Conservation (phyloP, 1,139 yeast genomes). For the Yamadazyma diddensiae region DNA sequence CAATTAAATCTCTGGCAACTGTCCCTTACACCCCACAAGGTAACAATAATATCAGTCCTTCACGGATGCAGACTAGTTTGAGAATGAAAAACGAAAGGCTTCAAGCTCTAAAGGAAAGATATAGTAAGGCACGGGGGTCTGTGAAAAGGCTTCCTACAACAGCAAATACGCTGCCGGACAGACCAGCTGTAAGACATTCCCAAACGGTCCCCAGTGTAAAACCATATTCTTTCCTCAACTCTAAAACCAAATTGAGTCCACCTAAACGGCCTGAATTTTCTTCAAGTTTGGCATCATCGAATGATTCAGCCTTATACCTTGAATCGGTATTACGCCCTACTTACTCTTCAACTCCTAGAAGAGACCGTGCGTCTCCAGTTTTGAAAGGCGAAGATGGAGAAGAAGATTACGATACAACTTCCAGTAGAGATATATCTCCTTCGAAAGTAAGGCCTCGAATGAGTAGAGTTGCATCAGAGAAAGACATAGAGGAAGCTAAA, state of each 20-base stretch:
- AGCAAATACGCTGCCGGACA: not conserved
- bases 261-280: slow-evolving; percentile 34
- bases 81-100: slow-evolving; percentile 33
- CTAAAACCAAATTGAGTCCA: slow-evolving; percentile 17
- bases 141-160: not conserved
- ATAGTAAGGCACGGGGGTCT: slow-evolving; percentile 21
- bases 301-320: slow-evolving; percentile 9
- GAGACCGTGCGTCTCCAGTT: not conserved
- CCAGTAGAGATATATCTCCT: too few species aligned
- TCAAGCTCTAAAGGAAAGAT: slow-evolving; percentile 34
- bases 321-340: too few species aligned
- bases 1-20: slow-evolving; percentile 24
- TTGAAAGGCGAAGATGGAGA: not conserved
- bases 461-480: slow-evolving; percentile 8
- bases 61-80: slow-evolving; percentile 38
- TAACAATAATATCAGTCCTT: slow-evolving; percentile 31
- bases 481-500: slow-evolving; percentile 37
- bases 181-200: not conserved
- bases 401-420: too few species aligned
- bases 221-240: slow-evolving; percentile 6
- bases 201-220: slow-evolving; percentile 2
- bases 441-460: too few species aligned
- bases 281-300: slow-evolving; percentile 30
- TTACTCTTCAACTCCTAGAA: slow-evolving; percentile 11
- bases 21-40: slow-evolving; percentile 22